These are phyloP conservation scores for Stephania cephalantha DNA, from an alignment of 164 flowering plant genomes.

Conservation along the genomic window DNA sequence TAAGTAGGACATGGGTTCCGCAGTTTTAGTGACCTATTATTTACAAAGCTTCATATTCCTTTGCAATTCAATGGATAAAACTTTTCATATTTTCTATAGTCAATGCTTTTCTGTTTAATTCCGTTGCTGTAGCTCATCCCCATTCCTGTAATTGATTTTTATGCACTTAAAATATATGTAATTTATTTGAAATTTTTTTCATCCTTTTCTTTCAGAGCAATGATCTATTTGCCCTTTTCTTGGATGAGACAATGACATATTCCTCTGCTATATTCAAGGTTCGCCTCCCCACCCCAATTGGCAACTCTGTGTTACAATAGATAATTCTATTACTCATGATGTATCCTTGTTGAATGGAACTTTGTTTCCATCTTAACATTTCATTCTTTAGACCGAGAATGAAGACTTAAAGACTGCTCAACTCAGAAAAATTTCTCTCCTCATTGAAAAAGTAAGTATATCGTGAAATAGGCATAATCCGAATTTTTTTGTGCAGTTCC, in stretches of 20 bases:
- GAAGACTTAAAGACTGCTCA: constrained; percentile 86
- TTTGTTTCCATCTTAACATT: background rate
- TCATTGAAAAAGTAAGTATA: constrained; percentile 68
- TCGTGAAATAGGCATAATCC: background rate
- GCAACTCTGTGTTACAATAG: background rate
- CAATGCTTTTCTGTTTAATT: background rate
- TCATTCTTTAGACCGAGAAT: constrained; percentile 34
- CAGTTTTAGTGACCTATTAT: background rate
- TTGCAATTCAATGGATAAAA: background rate
- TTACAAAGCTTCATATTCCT: background rate
- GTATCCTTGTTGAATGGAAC: background rate
- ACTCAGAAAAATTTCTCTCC: constrained; percentile 61
- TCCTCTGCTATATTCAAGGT: constrained; percentile 90
- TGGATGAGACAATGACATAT: constrained; percentile 95
- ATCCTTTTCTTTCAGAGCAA: constrained; percentile 51
- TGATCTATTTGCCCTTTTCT: constrained; percentile 74
- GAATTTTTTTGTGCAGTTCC: background rate
- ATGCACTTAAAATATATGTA: background rate
- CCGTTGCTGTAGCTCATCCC: background rate
- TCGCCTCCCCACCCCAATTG: constrained; percentile 1
- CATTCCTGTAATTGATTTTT: background rate
- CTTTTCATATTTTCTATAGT: background rate
- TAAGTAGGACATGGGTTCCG: background rate
- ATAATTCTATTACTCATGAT: background rate
- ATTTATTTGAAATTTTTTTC: constrained; percentile 3